phyloP scores from a whole-genome alignment of 257 asterid genomes.

The Prunella vulgaris region DNA sequence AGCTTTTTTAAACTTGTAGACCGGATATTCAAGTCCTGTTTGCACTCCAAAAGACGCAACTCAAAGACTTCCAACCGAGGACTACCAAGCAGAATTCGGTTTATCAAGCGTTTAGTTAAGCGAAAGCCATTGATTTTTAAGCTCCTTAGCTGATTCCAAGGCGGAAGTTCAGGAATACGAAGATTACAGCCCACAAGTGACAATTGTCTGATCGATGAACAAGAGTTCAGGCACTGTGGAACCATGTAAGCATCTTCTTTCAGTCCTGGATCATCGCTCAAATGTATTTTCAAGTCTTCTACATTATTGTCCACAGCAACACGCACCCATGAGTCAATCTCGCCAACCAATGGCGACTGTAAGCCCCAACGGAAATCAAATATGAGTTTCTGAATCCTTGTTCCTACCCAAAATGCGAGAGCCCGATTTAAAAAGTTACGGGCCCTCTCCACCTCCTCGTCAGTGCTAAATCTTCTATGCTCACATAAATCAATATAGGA shows the following conservation, averaged over 20 bases:
- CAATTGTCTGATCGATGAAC: neutral
- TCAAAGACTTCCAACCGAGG: neutral
- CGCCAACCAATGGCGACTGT: neutral
- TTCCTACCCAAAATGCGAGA: neutral
- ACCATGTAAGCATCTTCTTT: neutral
- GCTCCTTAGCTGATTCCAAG: neutral
- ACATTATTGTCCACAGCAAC: neutral
- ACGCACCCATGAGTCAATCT: neutral
- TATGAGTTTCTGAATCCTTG: too few species aligned
- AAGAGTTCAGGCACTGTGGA: neutral
- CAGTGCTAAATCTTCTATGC: too few species aligned
- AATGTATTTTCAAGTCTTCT: neutral
- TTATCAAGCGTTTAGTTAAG: neutral
- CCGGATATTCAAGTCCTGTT: neutral
- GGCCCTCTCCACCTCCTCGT: neutral
- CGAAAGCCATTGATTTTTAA: neutral
- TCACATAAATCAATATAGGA: neutral
- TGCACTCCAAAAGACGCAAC: neutral
- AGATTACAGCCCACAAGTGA: neutral
- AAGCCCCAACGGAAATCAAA: neutral
- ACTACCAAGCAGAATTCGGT: neutral
- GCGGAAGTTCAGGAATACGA: neutral
- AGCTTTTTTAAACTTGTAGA: neutral
- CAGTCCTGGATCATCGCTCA: neutral
- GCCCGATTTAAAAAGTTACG: neutral